Percentiles rank a stretch among this genome's conserved stretches.
These are phyloP conservation scores for Fusarium begoniae DNA, from an alignment of 2,329 filamentous ascomycete species.

Conservation along the genomic window DNA sequence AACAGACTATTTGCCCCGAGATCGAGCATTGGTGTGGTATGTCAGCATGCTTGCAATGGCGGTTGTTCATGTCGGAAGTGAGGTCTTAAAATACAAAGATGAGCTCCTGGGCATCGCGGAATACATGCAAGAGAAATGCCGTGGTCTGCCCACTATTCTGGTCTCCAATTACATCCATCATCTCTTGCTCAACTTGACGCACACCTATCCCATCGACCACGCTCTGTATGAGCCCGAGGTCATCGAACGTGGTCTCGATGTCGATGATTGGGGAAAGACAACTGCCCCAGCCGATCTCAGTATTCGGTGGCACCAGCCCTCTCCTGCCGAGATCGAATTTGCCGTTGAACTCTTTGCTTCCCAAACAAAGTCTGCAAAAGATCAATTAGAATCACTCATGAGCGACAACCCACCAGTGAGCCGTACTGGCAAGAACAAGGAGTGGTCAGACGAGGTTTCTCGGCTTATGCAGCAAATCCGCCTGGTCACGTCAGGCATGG, in stretches of 20 bases:
- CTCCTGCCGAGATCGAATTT: slow-evolving; percentile 82
- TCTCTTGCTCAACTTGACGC: slow-evolving; percentile 90
- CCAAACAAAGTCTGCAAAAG: slow-evolving; percentile 80
- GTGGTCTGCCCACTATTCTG: slow-evolving; percentile 92
- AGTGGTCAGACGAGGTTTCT: slow-evolving; percentile 97
- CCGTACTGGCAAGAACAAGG: slow-evolving; percentile 94
- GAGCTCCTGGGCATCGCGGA: slow-evolving; percentile 90
- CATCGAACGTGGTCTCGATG: slow-evolving; percentile 74
- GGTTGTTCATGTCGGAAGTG: slow-evolving; percentile 92
- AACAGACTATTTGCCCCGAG: slow-evolving; percentile 89
- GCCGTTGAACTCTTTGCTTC: slow-evolving; percentile 89
- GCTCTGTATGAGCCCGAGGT: slow-evolving; percentile 85
- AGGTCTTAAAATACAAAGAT: slow-evolving; percentile 87
- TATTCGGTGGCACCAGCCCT: slow-evolving; percentile 91
- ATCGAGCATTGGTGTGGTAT: slow-evolving; percentile 95
- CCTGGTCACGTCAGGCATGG: slow-evolving; percentile 89
- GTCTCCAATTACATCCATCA: slow-evolving; percentile 99
- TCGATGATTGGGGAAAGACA: slow-evolving; percentile 85
- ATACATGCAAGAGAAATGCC: slow-evolving; percentile 97
- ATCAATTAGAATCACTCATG: slow-evolving; percentile 81
- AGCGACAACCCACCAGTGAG: slow-evolving; percentile 83
- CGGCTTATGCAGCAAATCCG: slow-evolving; percentile 87
- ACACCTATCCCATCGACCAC: slow-evolving; percentile 92
- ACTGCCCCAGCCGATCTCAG: slow-evolving; percentile 78
- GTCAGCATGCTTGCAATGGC: slow-evolving; percentile 98